A percentile compares a stretch with the other conserved stretches of the same genome.
Conservation (phyloP, 306 rosid genomes). For the Begonia fuchsioides region DNA sequence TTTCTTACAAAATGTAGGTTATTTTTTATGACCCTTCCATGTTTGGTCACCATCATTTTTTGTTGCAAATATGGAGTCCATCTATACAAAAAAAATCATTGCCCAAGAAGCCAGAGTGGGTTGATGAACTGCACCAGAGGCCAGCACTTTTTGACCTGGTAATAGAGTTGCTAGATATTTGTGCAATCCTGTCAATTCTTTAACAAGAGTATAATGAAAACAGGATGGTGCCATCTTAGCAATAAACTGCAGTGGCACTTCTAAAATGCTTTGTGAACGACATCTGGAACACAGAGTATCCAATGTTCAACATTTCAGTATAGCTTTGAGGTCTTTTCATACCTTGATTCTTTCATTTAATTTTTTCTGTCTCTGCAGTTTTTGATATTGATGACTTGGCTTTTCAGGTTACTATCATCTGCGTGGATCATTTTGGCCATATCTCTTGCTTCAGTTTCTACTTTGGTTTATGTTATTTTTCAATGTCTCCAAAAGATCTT, state of each 20-base stretch:
- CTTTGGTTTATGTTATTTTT: conserved; percentile 41
- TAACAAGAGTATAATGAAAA: conserved; percentile 1
- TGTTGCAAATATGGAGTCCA: conserved; percentile 25
- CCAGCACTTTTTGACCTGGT: conserved; percentile 52
- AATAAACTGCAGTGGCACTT: conserved; percentile 53
- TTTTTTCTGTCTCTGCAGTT: conserved; percentile 11
- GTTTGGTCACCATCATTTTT: conserved; percentile 67
- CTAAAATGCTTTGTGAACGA: conserved; percentile 33
- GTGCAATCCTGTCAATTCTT: conserved; percentile 12
- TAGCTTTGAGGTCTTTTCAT: conserved; percentile 19
- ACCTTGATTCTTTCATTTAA: not conserved
- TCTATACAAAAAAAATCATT: conserved; percentile 31
- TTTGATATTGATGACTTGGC: conserved; percentile 15
- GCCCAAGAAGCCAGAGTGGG: conserved; percentile 60
- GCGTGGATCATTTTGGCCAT: conserved; percentile 44
- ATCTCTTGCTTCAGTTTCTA: conserved; percentile 51
- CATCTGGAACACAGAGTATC: conserved; percentile 28
- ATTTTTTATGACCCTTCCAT: conserved; percentile 59
- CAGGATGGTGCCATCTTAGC: conserved; percentile 74
- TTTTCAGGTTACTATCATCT: conserved; percentile 50
- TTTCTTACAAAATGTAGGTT: conserved; percentile 36
- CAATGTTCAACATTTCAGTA: conserved; percentile 18
- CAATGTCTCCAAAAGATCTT: conserved; percentile 38
- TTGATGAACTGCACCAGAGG: conserved; percentile 52
- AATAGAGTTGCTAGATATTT: conserved; percentile 13